Conservation (phyloP, 805 yeast species). For the Suhomyces tanzawaensis region DNA sequence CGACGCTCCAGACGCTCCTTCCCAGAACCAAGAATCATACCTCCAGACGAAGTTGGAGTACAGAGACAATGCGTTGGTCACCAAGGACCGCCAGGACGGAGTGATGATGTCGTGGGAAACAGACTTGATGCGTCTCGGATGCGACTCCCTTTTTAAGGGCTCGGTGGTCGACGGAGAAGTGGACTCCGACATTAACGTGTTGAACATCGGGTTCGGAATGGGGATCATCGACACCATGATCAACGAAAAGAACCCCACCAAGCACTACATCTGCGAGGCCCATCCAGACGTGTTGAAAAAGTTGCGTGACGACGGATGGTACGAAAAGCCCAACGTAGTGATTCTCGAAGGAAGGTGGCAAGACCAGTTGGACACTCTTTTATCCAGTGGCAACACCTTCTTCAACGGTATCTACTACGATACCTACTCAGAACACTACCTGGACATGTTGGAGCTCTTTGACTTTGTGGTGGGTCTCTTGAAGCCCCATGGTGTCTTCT, state of each 20-base stretch:
- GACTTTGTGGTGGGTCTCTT: conserved; percentile 79
- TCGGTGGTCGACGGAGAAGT: conserved; percentile 24
- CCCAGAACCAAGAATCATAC: conserved; percentile 62
- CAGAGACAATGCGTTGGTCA: conserved; percentile 64
- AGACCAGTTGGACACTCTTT: conserved; percentile 63
- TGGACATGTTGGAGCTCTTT: conserved; percentile 81
- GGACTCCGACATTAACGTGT: conserved; percentile 47
- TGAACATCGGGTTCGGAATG: conserved; percentile 96
- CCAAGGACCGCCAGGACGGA: conserved; percentile 75
- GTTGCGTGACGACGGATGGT: conserved; percentile 78
- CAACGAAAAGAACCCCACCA: conserved; percentile 46
- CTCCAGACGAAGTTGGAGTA: conserved; percentile 67
- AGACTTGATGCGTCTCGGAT: conserved; percentile 75
- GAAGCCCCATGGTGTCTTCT: conserved; percentile 79
- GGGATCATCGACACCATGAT: conserved; percentile 88
- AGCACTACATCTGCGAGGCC: conserved; percentile 89
- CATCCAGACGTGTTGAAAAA: conserved; percentile 85
- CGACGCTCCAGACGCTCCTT: conserved; percentile 44
- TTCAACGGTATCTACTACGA: conserved; percentile 93
- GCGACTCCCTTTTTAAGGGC: conserved; percentile 64
- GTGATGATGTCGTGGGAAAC: conserved; percentile 99
- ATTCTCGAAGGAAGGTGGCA: conserved; percentile 93
- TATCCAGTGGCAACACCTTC: conserved; percentile 61
- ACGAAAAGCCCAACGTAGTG: conserved; percentile 65
- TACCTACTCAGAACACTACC: conserved; percentile 89